Evolutionary conservation across 176 grass and related monocot species (phyloP).

Genomic region (Cenchrus fungigraminus): DNA sequence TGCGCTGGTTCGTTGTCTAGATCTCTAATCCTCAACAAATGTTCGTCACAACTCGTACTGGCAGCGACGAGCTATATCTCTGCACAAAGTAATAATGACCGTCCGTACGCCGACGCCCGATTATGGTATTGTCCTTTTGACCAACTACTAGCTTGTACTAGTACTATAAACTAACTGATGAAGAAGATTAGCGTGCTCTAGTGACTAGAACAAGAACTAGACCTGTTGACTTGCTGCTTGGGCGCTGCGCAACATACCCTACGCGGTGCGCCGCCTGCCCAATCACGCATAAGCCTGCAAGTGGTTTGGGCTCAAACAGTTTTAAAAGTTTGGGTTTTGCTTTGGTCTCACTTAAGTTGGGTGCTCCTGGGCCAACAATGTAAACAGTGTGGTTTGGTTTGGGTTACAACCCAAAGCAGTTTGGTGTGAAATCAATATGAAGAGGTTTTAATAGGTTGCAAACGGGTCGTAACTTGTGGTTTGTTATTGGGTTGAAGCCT

Average conservation of each 20-base stretch:
- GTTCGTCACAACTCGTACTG: neutral
- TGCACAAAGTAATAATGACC: neutral
- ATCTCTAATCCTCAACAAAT: neutral
- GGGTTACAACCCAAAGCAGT: no score
- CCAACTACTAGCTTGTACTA: neutral
- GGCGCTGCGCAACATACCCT: neutral
- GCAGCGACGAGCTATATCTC: neutral
- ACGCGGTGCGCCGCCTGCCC: constrained; percentile 12
- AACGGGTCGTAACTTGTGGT: no score
- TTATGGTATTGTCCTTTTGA: neutral
- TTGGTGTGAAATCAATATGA: no score
- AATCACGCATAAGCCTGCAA: neutral
- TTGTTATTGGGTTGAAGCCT: no score
- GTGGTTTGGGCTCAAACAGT: no score
- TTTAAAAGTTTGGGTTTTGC: no score
- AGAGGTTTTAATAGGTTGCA: no score
- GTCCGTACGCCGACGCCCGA: neutral
- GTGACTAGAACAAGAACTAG: neutral
- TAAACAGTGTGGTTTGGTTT: no score
- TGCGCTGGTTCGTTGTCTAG: neutral
- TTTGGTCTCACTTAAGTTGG: no score
- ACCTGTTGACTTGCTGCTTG: neutral
- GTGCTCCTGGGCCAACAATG: no score
- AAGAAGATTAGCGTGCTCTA: neutral
- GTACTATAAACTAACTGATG: neutral